Evolutionary conservation across 192 early-diverging fungal genomes (phyloP).

Genomic region (Dissophora globulifera): DNA sequence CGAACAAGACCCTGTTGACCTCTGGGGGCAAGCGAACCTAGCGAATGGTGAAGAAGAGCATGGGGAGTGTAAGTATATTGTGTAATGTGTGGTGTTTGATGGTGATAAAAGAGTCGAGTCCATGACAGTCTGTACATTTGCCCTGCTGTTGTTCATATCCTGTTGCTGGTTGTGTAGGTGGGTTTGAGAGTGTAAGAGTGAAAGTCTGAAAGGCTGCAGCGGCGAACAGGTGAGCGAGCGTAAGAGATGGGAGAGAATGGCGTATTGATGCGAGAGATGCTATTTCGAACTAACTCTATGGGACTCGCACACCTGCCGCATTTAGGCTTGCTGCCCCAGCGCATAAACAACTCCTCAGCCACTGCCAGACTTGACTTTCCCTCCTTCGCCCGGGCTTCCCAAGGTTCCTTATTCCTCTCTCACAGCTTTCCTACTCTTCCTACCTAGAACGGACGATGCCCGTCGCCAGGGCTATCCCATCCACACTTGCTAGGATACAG

Average conservation of each 20-base stretch:
- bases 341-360: constrained; percentile 23
- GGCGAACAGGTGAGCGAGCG: too few species aligned
- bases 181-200: too few species aligned
- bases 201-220: too few species aligned
- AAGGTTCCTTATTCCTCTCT: background rate
- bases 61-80: background rate
- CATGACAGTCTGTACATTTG: background rate
- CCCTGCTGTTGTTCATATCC: background rate
- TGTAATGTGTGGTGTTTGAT: background rate
- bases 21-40: constrained; percentile 87
- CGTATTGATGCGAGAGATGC: too few species aligned
- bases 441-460: constrained; percentile 5
- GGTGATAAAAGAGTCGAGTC: too few species aligned
- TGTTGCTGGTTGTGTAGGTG: background rate
- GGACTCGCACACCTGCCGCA: too few species aligned
- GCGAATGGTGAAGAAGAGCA: background rate
- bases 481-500: constrained; percentile 23
- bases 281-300: too few species aligned
- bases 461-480: constrained; percentile 12
- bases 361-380: background rate
- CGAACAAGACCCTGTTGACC: constrained; percentile 94
- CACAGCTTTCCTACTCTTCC: background rate
- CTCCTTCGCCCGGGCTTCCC: background rate
- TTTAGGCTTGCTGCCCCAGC: background rate
- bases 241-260: too few species aligned